phyloP scores from a whole-genome alignment of 768 basidiomycete genomes.

The Termitomyces sp. region DNA sequence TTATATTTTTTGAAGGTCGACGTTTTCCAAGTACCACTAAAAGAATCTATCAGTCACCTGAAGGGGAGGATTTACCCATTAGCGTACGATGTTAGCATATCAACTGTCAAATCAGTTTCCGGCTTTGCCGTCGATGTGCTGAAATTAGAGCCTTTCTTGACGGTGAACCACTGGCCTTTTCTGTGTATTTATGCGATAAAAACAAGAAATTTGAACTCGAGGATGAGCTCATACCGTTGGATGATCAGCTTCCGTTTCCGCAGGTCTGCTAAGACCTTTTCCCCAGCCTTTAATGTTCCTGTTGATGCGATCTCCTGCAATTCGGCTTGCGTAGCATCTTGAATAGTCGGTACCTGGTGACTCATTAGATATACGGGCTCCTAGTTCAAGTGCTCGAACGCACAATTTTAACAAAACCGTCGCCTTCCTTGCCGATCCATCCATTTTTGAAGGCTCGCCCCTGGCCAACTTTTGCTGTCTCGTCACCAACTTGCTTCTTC shows the following conservation, averaged over 20 bases:
- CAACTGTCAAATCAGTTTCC: conserved; percentile 94
- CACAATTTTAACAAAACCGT: conserved; percentile 83
- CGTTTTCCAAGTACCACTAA: conserved; percentile 91
- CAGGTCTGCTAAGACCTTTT: conserved; percentile 82
- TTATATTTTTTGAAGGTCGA: conserved; percentile 97
- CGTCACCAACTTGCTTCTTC: conserved; percentile 78
- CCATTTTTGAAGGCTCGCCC: conserved; percentile 95
- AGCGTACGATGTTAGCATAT: conserved; percentile 89
- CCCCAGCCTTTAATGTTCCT: conserved; percentile 71
- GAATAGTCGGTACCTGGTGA: conserved; percentile 57
- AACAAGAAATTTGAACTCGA: not conserved
- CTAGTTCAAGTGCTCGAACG: conserved; percentile 29
- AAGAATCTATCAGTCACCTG: not conserved
- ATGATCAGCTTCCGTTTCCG: conserved; percentile 87
- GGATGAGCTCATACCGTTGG: conserved; percentile 62
- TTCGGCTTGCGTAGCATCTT: conserved; percentile 75
- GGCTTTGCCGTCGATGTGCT: conserved; percentile 89
- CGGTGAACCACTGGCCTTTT: conserved; percentile 94
- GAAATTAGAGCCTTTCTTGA: conserved; percentile 82
- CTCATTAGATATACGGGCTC: conserved; percentile 7
- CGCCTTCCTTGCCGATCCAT: conserved; percentile 92
- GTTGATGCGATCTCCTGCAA: conserved; percentile 70
- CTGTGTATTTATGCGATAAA: conserved; percentile 38
- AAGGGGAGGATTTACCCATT: not conserved
- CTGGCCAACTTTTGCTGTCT: conserved; percentile 91